Base-by-base conservation (phyloP, 139 green algal genomes). In the Chlamydomonas incerta region DNA sequence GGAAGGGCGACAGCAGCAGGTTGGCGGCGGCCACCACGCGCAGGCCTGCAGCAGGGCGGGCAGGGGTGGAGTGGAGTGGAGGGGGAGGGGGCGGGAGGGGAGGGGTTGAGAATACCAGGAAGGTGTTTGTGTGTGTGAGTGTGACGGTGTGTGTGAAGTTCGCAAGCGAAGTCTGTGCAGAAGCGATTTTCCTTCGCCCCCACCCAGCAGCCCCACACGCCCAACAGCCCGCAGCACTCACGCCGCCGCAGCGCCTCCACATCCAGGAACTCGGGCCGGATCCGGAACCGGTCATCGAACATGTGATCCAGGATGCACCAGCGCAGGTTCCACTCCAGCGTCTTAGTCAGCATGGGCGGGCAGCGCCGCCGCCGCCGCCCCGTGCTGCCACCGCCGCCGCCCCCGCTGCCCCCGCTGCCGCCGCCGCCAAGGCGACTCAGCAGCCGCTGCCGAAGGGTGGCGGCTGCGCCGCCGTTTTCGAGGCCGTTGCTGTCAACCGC, bases 261-360 rank as follows among this genome's bases (percentile, higher is more conserved):
- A 26, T 83, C 75, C 13, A 66, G 46, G 75, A 83, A 83, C 41
- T 72, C 75, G 23, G 52, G 58, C 24, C 65, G 69, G 34, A 99
- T 81, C 21, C 81, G 68, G 82, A 98, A 98, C 66, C 92, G 90
- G 34, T 98, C 92, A 74, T 98, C 96, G 91, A 98, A 97, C 96
- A 98, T 97, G 60, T 83, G 80, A 74, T 98, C 95, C 74, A 98
- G 89, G 2, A 98, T 69, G 74, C 90, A 94, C 95, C 94, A 97
- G 31, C 95, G 93, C 72, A 99, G 84, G 90, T 97, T 98, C 96
- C 97, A 99, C 90, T 99, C 94, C 28, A 99, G 81, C 6, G 95
- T 98, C 87, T 98, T 98, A 14, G 97, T 99, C 46, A 99, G 91
- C 87, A 98, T 87, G 63, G 66, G 72, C 33, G 71, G 62, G 63